Conservation (phyloP, 768 basidiomycete genomes). For the Clitopilus passeckerianus region DNA sequence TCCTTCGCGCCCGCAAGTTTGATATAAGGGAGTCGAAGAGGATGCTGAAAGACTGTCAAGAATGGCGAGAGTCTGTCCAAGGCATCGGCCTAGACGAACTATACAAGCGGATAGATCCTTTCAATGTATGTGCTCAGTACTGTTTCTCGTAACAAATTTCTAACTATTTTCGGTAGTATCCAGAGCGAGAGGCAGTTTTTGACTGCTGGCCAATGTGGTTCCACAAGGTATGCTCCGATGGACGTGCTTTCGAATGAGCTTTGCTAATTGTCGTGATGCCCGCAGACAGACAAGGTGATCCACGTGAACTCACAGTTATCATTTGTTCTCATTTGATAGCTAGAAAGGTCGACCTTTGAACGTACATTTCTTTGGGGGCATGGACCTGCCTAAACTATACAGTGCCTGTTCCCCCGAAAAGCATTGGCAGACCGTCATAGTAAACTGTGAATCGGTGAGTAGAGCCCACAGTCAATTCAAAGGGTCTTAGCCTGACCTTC, state of each 20-base stretch:
- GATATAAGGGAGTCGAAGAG: slow-evolving; percentile 51
- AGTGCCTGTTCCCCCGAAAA: slow-evolving; percentile 51
- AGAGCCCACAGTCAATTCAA: too few species aligned
- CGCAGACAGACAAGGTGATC: slow-evolving; percentile 64
- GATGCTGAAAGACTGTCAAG: slow-evolving; percentile 64
- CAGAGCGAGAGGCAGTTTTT: slow-evolving; percentile 63
- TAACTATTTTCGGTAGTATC: slow-evolving; percentile 41
- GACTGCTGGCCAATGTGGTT: slow-evolving; percentile 79
- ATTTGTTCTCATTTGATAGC: not conserved
- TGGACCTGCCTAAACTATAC: slow-evolving; percentile 55
- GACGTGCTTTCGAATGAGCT: not conserved
- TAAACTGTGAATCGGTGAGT: slow-evolving; percentile 56
- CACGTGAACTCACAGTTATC: not conserved
- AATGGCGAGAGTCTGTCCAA: slow-evolving; percentile 63
- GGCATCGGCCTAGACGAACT: slow-evolving; percentile 64
- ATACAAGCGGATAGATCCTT: slow-evolving; percentile 59
- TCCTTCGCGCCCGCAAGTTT: slow-evolving; percentile 69
- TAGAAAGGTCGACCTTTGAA: slow-evolving; percentile 72
- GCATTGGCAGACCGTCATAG: slow-evolving; percentile 60
- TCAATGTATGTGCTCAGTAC: slow-evolving; percentile 40
- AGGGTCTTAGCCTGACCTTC: not conserved
- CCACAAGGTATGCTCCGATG: slow-evolving; percentile 52
- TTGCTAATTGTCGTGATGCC: not conserved
- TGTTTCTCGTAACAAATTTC: not conserved
- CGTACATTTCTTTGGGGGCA: slow-evolving; percentile 55